Evolutionary conservation across 148 eudicot species (phyloP), one percentile per base, ranked within the genome.

Genomic region (Pouteria glomerata): DNA sequence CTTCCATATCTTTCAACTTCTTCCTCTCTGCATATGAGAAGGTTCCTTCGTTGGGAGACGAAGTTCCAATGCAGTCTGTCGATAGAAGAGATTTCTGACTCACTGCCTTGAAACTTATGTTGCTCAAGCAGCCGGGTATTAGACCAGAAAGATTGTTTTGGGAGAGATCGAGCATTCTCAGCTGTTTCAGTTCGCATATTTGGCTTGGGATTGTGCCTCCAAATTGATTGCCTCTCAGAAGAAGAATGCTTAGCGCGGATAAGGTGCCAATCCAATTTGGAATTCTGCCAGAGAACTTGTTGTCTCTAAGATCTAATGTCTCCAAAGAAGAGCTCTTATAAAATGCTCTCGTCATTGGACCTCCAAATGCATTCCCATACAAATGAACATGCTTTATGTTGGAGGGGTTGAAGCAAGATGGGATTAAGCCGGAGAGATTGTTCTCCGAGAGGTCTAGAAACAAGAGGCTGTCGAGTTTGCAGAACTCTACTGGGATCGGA

Each of bases 381-480:
- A 66, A n/a, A 31, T 48, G 57, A 30, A 48, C 41, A 0, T 47
- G 15, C 10, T 19, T 27, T 66, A 66, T 45, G 8, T 2, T 37
- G 1, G 67, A 3, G 12, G 30, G 67, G 50, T 34, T 61, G 42
- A 61, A 33, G 44, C 65, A 61, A 61, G 65, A n/a, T 33, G 65
- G 65, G 33, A 61, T 41, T 3, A 16, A 0, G 23, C 67, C 50
- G 2, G 8, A n/a, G 34, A 63, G n/a, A 13, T 66, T 45, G 34
- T 66, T 66, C 7, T 66, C 15, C 6, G 70, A 66, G 21, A 66
- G 56, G 70, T 66, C 70, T 27, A 66, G 14, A 48, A 45, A 66
- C 8, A 14, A 8, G 15, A 45, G 70, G 21, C 2, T 23, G 6
- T 45, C 37, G 18, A 45, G 57, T 18, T 66, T 29, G 57, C 70